phyloP scores from a whole-genome alignment of 169 alveolate genomes.

The Ichthyophthirius multifiliis region DNA sequence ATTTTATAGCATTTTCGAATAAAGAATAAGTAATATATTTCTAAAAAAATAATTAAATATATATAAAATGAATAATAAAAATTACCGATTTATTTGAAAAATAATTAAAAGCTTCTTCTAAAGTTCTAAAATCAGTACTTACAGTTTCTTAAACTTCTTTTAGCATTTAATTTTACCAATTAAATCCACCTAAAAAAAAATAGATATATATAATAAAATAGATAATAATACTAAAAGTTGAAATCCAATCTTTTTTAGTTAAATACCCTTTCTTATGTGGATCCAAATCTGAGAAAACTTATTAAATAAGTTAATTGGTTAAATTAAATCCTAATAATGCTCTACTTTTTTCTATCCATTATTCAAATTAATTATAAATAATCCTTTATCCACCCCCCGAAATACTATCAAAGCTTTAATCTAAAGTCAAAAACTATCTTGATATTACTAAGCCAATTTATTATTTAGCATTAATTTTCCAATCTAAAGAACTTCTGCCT shows the following conservation, averaged over 20 bases:
- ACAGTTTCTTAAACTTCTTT: slow-evolving; percentile 50
- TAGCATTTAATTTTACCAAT: slow-evolving; percentile 42
- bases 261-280: slow-evolving; percentile 78
- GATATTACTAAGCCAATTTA: slow-evolving; percentile 62
- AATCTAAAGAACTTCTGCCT: slow-evolving; percentile 35
- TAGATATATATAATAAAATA: too few species aligned
- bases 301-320: slow-evolving; percentile 50
- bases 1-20: too few species aligned
- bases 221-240: slow-evolving; percentile 35
- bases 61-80: too few species aligned
- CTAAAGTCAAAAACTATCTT: slow-evolving; percentile 31
- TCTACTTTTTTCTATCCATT: slow-evolving; percentile 48
- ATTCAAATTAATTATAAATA: slow-evolving; percentile 49
- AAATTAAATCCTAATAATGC: slow-evolving; percentile 63
- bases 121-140: slow-evolving; percentile 31
- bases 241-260: slow-evolving; percentile 66
- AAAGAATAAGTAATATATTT: too few species aligned
- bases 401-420: slow-evolving; percentile 47
- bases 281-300: slow-evolving; percentile 73
- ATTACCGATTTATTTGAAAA: too few species aligned
- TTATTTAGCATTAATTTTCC: slow-evolving; percentile 69
- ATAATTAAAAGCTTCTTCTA: slow-evolving; percentile 52
- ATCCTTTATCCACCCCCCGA: slow-evolving; percentile 33
- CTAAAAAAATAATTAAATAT: too few species aligned
- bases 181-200: slow-evolving; percentile 39